These are phyloP conservation scores for Ceriops zippeliana DNA, from an alignment of 345 rosid genomes.

Conservation along the genomic window DNA sequence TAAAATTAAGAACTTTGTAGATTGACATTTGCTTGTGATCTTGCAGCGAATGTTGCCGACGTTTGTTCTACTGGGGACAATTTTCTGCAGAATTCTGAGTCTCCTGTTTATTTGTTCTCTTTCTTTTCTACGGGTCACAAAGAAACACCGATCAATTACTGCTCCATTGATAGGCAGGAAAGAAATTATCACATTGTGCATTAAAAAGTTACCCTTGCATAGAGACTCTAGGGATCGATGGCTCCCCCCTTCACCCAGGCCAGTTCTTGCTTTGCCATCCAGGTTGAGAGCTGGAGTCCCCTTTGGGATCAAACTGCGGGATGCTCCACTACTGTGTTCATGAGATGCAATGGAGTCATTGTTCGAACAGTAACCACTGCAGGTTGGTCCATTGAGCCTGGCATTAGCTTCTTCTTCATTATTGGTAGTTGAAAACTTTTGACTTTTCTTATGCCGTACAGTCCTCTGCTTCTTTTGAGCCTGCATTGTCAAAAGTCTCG, in stretches of 20 bases:
- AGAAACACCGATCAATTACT: neutral
- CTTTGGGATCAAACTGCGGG: conserved; percentile 17
- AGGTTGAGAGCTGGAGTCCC: conserved; percentile 34
- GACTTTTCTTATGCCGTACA: conserved; percentile 37
- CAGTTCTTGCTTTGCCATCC: conserved; percentile 67
- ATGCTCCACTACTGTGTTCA: conserved; percentile 35
- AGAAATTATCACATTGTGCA: neutral
- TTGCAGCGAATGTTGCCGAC: conserved; percentile 17
- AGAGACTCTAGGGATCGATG: conserved; percentile 79
- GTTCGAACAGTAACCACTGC: conserved; percentile 52
- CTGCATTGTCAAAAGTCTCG: conserved; percentile 19
- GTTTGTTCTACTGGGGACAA: conserved; percentile 90
- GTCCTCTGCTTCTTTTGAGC: conserved; percentile 42
- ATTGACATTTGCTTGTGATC: neutral
- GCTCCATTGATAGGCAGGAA: neutral
- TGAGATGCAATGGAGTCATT: conserved; percentile 46
- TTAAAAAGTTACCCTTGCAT: conserved; percentile 55
- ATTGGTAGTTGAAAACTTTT: conserved; percentile 20
- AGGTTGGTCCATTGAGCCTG: conserved; percentile 24
- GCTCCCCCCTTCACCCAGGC: conserved; percentile 40
- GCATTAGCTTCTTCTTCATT: conserved; percentile 38
- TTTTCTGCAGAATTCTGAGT: conserved; percentile 64
- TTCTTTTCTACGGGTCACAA: conserved; percentile 57
- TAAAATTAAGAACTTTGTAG: neutral
- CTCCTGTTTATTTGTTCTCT: conserved; percentile 81